Evolutionary conservation across 768 basidiomycete genomes (phyloP), one percentile per base, ranked within the genome.

Genomic region (Lentinula boryana): DNA sequence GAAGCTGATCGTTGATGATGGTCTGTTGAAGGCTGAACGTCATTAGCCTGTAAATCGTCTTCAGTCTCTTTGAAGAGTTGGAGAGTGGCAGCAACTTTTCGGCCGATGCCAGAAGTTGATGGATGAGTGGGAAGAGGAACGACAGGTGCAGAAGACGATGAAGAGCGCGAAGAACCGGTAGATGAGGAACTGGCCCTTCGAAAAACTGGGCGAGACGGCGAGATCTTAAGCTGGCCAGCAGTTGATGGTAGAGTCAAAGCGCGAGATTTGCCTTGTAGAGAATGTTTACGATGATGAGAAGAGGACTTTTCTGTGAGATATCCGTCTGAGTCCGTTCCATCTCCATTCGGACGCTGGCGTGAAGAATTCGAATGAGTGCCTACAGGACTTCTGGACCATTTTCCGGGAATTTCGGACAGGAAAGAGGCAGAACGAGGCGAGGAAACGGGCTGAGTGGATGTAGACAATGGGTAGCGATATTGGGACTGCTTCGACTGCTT

Each of bases 81-180:
- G 10, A 93, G 78, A 5, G 87, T 85, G 10, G 87, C 90, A 1
- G 91, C 91, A 35, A 93, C 91, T 70, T 93, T 93, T 65, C 91
- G 84, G 33, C 89, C 87, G 52, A 86, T 88, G 18, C 84, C 85
- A 27, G 55, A 67, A 36, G 69, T 70, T 16, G 74, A 64, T 55
- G 72, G 72, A 27, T 69, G 71, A 15, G 69, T 63, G 4, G 27
- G 53, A 54, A 38, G 35, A 38, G 33, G 53, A 13, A 40, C 33
- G 15, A 67, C 66, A 36, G 66, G 58, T 15, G 51, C 61, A 44
- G 75, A 72, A 21, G 70, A 69, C 40, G 73, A 72, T n/a, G 74
- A 67, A 36, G 75, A 73, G 9, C 68, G 68, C 12, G 74, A 75
- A 1, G 75, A 75, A 35, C 69, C 66, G 2, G 72, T 70, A 53